Base-by-base conservation (phyloP, 208 protist genomes). In the Leptomonas seymouri region DNA sequence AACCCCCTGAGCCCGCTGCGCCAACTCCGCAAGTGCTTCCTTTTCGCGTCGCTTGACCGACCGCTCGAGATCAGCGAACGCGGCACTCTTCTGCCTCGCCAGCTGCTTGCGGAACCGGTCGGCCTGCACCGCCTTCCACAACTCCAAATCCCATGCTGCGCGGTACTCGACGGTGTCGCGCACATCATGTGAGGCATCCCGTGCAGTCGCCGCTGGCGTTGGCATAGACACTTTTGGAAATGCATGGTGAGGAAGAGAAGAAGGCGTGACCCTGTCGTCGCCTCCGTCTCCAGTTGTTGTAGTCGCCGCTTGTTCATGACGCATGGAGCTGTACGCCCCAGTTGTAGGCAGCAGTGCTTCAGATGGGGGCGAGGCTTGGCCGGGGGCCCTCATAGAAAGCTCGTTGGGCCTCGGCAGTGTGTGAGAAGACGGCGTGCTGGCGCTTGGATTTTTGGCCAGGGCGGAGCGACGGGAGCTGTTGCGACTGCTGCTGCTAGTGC, bases 81-180 rank as follows among this genome's bases (percentile, higher is more conserved):
- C 87, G 34, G 36, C 51, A 31, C 65, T 63, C 15, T 78, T 77
- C 27, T 92, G 80, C 49, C 62, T 74, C 48, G 84, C 86, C 36
- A 95, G 67, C 57, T 87, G 74, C 42, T 76, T 66, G 36, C 80
- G 76, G 45, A 97, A 93, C 23, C 80, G 80, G 5, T 87, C 71
- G 5, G 82, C 84, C 71, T 97, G 86, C 53, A 93, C 72, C 14
- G 80, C 86, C 55, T 93, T 93, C 90, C 93, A 97, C 31, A 97
- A 62, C 76, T 97, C 89, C 50, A 97, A 45, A 61, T 97, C 93
- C 85, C 85, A 97, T 34, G 90, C 90, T 27, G 87, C 87, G 16
- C 73, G 72, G 75, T 97, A 97, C 80, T 97, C 93, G 21, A 71
- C 73, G 12, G 90, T 95, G 57, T 84, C 77, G 7, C 93, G 89